Evolutionary conservation across 768 basidiomycete genomes (phyloP), one percentile per base, ranked within the genome.

Genomic region (Leccinum sublutescens): DNA sequence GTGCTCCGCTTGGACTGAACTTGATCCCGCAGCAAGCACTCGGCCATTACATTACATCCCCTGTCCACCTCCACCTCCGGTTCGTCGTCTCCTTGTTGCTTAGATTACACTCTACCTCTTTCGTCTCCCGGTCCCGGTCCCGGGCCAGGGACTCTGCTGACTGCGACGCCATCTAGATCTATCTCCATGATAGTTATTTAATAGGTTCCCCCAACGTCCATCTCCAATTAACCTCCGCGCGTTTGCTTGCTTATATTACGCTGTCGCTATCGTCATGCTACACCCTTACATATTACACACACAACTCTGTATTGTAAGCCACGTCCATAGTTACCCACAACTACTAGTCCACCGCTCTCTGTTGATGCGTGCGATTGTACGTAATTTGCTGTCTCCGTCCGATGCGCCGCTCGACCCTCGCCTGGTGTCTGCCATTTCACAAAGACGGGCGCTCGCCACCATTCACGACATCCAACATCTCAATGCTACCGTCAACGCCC

Each of bases 1-100:
- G 78, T 87, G 31, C 77, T 95, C 31, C 80, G 86, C 43, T 91
- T 85, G 86, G 77, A 67, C 23, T 63, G 10, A 56, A 19, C 40
- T 19, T 43, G 48, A 49, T 14, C 12, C 5, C 23, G 27, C 15
- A 19, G 17, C 27, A 27, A 21, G 36, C n/a, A 43, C 40, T 17
- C 27, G 27, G 27, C 27, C 27, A 27, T 27, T 27, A 27, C 27
- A 27, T 27, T 43, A 10, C n/a, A 43, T n/a, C 4, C 9, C 8
- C 40, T 34, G 34, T 40, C 17, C 8, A 2, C 40, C 15, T 27
- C 27, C 27, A 10, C 40, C 3, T 43, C 10, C 2, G n/a, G 43
- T 19, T 43, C n/a, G n/a, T 19, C n/a, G 43, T 43, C 43, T 19
- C 40, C 40, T n/a, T 10, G 40, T 9, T n/a, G 40, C 40, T n/a